Percentiles rank a stretch among this genome's conserved stretches.
These are phyloP conservation scores for Tricholoma matsutake DNA, from an alignment of 768 basidiomycete species.

Conservation along the genomic window DNA sequence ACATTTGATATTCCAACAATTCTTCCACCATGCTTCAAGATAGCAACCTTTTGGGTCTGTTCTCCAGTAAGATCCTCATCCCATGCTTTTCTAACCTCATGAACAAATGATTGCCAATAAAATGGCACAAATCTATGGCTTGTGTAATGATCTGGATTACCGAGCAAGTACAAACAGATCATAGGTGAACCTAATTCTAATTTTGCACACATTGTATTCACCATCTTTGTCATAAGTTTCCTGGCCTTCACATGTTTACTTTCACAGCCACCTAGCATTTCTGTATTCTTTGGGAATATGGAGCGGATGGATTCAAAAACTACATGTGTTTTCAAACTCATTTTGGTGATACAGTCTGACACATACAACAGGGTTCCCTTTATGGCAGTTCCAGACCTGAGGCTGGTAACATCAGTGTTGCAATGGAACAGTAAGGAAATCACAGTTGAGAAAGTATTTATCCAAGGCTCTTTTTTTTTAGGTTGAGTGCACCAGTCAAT, in stretches of 20 bases:
- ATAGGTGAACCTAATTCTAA: slow-evolving; percentile 37
- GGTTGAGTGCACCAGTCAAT: slow-evolving; percentile 23
- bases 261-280: slow-evolving; percentile 17
- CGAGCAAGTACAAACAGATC: slow-evolving; percentile 31
- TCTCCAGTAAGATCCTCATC: slow-evolving; percentile 2
- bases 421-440: slow-evolving; percentile 33
- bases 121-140: slow-evolving; percentile 31
- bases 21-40: slow-evolving; percentile 14
- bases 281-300: slow-evolving; percentile 22
- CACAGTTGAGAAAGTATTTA: slow-evolving; percentile 34
- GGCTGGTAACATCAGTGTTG: slow-evolving; percentile 37
- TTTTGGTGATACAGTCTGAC: slow-evolving; percentile 43
- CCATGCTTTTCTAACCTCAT: slow-evolving; percentile 19
- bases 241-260: slow-evolving; percentile 21
- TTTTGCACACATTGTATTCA: slow-evolving; percentile 33
- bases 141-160: slow-evolving; percentile 38
- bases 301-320: slow-evolving; percentile 31
- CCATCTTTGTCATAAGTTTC: slow-evolving; percentile 32
- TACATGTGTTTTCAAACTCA: slow-evolving; percentile 33
- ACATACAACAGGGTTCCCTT: slow-evolving; percentile 37
- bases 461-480: slow-evolving; percentile 31
- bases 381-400: slow-evolving; percentile 36
- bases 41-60: slow-evolving; percentile 17
- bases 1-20: slow-evolving; percentile 24
- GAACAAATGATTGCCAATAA: slow-evolving; percentile 31